Evolutionary conservation across 768 basidiomycete genomes (phyloP), one percentile per base, ranked within the genome.

Genomic region (Termitomyces sp.): DNA sequence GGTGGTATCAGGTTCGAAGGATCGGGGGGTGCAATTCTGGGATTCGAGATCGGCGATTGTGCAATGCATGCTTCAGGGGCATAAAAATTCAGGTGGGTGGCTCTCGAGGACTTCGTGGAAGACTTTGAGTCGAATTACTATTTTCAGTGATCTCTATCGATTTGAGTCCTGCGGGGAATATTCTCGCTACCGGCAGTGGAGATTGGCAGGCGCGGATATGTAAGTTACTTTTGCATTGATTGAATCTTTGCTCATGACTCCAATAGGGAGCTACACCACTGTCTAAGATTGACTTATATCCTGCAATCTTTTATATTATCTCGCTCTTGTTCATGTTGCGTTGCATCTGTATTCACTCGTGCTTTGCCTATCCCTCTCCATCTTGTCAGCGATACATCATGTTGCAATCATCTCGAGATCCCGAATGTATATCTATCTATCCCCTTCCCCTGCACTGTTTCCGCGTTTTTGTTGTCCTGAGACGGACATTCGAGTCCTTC

Each of bases 21-120:
- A 99, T 69, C 89, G 97, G 13, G 90, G 93, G 0, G 94, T 99
- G 55, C 92, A 95, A 70, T 94, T 96, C 69, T 93, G 91, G 87
- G 92, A 95, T 68, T 84, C 91, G 53, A 79, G 82, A 61, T 80
- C 80, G 13, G 80, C 79, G 31, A 81, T 85, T 42, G 88, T 94
- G 65, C 95, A 98, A 70, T 88, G 92, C 66, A 93, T 96, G 89
- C 77, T 99, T 32, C 95, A 98, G 69, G 81, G 82, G 3, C 82
- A 83, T 64, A 82, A 81, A 66, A 82, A 83, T 59, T 78, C 77
- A 24, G 80, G 78, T 76, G 22, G 18, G 89, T 55, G 29, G 4
- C 34, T 42, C 48, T 52, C 34, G 22, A 13, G 14, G n/a, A 12
- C n/a, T n/a, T 13, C 43, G 42, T 18, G 37, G n/a, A 22, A 47